Evolutionary conservation across 208 protist genomes (phyloP), one percentile per base, ranked within the genome.

Genomic region (Trypanosoma conorhini): DNA sequence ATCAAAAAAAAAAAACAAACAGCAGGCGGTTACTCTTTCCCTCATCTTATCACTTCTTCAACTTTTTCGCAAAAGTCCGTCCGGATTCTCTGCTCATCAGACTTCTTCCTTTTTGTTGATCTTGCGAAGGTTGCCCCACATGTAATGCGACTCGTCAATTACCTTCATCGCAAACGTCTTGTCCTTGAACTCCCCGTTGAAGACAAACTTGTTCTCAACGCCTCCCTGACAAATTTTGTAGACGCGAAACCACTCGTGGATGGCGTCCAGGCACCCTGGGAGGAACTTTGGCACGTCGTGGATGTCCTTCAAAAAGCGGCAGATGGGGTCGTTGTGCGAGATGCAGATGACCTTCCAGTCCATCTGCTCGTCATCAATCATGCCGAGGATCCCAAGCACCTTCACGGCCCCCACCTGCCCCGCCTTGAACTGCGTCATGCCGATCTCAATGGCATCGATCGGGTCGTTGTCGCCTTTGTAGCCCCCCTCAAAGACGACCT

Each of bases 271-370:
- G 77, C 88, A 94, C 62, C 93, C 93, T 0, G 93, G 93, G 19
- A 97, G 77, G 62, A 92, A 94, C 75, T 93, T 93, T 22, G 89
- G 87, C 62, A 97, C 86, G 50, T 97, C 93, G 21, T 80, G 26
- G 70, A 97, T 97, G 67, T 97, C 91, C 63, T 93, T 91, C 54
- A 96, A 76, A 68, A 97, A 97, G 69, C 85, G 88, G 26, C 88
- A 84, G 13, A 97, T 76, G 22, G 93, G 93, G 71, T 97, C 93
- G 69, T 91, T 89, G 72, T 91, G 85, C n/a, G 87, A 91, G 54
- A 97, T 95, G 77, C 87, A 93, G 60, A 96, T 92, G 40, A 98
- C 81, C 72, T 98, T 98, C 94, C 96, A 98, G 75, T 98, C 96
- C 86, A 97, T 97, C 82, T 98, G 92, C 0, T 86, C 93, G 38